Base-by-base conservation (phyloP, 768 basidiomycete genomes). In the Boletus pseudo-olivaceus region DNA sequence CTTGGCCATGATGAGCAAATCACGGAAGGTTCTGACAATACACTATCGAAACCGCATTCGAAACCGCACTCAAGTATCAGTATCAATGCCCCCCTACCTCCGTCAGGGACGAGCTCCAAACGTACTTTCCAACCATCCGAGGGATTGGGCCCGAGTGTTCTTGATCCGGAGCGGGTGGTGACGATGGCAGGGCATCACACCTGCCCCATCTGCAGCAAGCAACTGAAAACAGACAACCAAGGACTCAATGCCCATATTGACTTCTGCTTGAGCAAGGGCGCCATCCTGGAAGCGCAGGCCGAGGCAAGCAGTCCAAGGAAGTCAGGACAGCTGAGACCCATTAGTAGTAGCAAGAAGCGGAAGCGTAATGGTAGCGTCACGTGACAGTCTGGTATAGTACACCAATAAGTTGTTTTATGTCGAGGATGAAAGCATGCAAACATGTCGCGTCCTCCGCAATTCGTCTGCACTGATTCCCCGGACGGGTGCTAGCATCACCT, bases 171-270 rank as follows among this genome's bases (percentile, higher is more conserved):
- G 57, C 52, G 32, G 29, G 32, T 6, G 27, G 15, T 11, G 37
- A 27, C 27, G 15, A 34, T 12, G 3, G 26, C 14, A 37, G 60
- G 56, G 37, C 37, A 58, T n/a, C 77, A 81, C 50, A 68, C 69
- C 0, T 95, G 92, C 68, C 93, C 94, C 4, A 75, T 94, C 23
- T 95, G 91, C 62, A 66, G 71, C 26, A 83, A 81, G 64, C 67
- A 71, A 12, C 67, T 93, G 50, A 73, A 78, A 55, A 82, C 79
- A 1, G 84, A 92, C 67, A 97, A 97, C 65, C 76, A 79, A 45
- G 85, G 81, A 5, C 71, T 97, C 33, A 96, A 97, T 65, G 76
- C 82, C n/a, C 93, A 97, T 63, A 78, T 97, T 41, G 93, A 97
- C 69, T 88, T 85, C 62, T 97, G 94, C 64, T 69, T 97, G 47